Evolutionary conservation across 495 filamentous ascomycete genomes (phyloP).

Genomic region (Neurospora sp.): DNA sequence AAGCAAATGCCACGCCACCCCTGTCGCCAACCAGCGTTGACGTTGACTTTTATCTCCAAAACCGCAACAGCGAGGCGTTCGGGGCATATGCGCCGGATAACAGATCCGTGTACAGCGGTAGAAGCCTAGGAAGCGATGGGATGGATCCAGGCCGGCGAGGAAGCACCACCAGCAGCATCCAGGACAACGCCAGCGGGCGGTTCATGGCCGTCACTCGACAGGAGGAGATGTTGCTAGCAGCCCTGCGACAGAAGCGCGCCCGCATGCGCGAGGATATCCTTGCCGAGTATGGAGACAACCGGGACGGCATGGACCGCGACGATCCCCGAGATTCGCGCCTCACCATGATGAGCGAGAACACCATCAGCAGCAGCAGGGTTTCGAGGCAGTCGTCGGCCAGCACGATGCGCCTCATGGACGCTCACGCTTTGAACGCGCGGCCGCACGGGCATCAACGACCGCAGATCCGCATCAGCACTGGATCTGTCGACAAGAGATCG

Average conservation of each 20-base stretch:
- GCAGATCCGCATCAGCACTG: not conserved
- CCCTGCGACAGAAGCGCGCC: slow-evolving; percentile 68
- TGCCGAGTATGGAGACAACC: slow-evolving; percentile 37
- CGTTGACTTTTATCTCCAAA: slow-evolving; percentile 33
- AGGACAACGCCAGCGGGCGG: slow-evolving; percentile 40
- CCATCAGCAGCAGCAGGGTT: slow-evolving; percentile 10
- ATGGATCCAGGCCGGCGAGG: slow-evolving; percentile 6
- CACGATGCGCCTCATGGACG: slow-evolving; percentile 16
- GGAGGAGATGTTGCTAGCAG: slow-evolving; percentile 73
- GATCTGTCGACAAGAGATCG: not conserved
- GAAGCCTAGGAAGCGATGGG: slow-evolving; percentile 10
- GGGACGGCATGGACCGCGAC: slow-evolving; percentile 4
- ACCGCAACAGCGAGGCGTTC: slow-evolving; percentile 4
- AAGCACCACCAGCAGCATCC: slow-evolving; percentile 15
- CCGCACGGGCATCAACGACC: slow-evolving; percentile 9
- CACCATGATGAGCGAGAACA: slow-evolving; percentile 14
- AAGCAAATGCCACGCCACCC: slow-evolving; percentile 32
- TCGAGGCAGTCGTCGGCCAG: slow-evolving; percentile 21
- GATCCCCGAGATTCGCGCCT: slow-evolving; percentile 7
- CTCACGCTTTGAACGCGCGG: slow-evolving; percentile 9
- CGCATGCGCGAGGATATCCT: slow-evolving; percentile 66
- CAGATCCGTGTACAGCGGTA: slow-evolving; percentile 12
- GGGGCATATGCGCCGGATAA: slow-evolving; percentile 6
- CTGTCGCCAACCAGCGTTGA: slow-evolving; percentile 38
- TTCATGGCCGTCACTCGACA: slow-evolving; percentile 81